Evolutionary conservation across 2,329 filamentous ascomycete genomes (phyloP).

Genomic region (Aspergillus japonicus): DNA sequence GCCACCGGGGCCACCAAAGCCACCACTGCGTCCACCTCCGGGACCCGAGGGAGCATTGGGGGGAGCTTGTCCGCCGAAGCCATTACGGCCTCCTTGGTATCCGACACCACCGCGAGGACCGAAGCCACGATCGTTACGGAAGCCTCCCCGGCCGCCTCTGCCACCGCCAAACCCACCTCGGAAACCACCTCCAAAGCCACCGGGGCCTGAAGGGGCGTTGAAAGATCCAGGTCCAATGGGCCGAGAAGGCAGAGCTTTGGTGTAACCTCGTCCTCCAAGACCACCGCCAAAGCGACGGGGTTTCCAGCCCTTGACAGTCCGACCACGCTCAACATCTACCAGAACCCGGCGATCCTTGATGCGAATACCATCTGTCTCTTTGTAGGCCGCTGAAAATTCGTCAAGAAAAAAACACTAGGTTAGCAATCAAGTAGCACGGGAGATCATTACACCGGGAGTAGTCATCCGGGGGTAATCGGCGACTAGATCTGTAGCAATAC

Average conservation of each 20-base stretch:
- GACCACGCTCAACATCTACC: conserved; percentile 93
- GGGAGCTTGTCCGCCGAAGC: conserved; percentile 49
- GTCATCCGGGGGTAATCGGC: conserved; percentile 1
- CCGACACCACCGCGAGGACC: conserved; percentile 54
- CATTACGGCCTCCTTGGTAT: conserved; percentile 58
- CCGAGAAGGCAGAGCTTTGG: conserved; percentile 71
- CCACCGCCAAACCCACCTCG: conserved; percentile 54
- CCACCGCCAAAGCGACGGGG: conserved; percentile 89
- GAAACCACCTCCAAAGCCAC: conserved; percentile 57
- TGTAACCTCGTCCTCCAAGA: conserved; percentile 88
- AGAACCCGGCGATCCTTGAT: conserved; percentile 91
- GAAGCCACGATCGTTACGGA: conserved; percentile 53
- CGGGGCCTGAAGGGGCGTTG: conserved; percentile 55
- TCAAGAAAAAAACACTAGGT: conserved; percentile 31
- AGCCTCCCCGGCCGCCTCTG: conserved; percentile 52
- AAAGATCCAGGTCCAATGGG: conserved; percentile 65
- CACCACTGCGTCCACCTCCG: conserved; percentile 55
- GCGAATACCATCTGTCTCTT: conserved; percentile 78
- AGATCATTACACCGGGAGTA: conserved; percentile 12
- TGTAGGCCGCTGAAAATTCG: conserved; percentile 79
- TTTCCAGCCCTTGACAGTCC: conserved; percentile 91
- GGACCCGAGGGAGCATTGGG: conserved; percentile 54
- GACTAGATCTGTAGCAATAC: conserved; percentile 53
- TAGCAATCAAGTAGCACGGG: conserved; percentile 29
- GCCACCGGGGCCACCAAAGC: conserved; percentile 48